phyloP scores from a whole-genome alignment of 192 early-diverging fungal genomes.

The Powellomyces hirtus region DNA sequence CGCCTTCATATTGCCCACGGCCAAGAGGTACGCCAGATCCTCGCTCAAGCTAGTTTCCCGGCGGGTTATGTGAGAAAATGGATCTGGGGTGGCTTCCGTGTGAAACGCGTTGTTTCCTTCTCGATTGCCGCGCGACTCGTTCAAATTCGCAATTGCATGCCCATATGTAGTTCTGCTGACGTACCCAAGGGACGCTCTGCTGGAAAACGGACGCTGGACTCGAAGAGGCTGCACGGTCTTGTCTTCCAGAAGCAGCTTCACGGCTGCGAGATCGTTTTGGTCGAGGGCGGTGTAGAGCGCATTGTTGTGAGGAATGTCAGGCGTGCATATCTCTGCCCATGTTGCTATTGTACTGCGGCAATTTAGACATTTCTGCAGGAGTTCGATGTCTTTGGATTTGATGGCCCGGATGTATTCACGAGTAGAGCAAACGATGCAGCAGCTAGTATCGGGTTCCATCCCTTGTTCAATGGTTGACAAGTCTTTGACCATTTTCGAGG shows the following conservation, averaged over 20 bases:
- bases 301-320: conserved; percentile 15
- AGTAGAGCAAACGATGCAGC: conserved; percentile 45
- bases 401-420: conserved; percentile 39
- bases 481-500: neutral
- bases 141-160: conserved; percentile 23
- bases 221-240: neutral
- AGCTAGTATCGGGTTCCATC: conserved; percentile 31
- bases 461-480: neutral
- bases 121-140: conserved; percentile 57
- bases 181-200: neutral
- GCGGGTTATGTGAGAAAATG: no score
- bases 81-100: conserved; percentile 5
- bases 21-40: no score
- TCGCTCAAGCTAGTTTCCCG: no score
- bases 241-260: conserved; percentile 10
- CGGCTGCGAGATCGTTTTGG: neutral
- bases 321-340: neutral
- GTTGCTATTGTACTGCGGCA: neutral
- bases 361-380: neutral
- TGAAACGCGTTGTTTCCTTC: conserved; percentile 46
- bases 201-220: neutral
- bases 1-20: no score
- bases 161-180: conserved; percentile 19
- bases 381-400: neutral
- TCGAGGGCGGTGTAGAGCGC: neutral